phyloP scores from a whole-genome alignment of 176 grass and related monocot genomes.

The Elaeis guineensis region DNA sequence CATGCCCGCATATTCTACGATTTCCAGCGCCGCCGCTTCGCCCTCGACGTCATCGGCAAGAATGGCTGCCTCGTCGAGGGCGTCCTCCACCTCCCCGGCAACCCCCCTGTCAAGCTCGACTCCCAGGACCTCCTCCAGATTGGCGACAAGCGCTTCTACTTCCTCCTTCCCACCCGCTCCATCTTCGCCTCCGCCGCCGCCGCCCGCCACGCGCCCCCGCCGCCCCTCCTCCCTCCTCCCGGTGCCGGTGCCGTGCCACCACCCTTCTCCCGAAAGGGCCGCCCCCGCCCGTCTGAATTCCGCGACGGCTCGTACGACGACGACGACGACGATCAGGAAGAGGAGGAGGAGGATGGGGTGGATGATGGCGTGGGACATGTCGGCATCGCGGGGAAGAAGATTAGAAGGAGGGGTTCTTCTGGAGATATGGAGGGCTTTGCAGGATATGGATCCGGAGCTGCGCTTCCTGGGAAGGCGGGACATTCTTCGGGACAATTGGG shows the following conservation, averaged over 20 bases:
- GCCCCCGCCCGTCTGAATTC: slow-evolving; percentile 35
- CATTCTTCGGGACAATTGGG: too few relatives aligned
- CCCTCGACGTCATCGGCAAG: slow-evolving; percentile 85
- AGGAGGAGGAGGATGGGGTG: slow-evolving; percentile 20
- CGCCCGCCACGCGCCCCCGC: slow-evolving; percentile 26
- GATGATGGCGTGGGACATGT: slow-evolving; percentile 4
- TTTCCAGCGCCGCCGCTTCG: slow-evolving; percentile 76
- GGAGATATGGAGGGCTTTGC: slow-evolving; percentile 34
- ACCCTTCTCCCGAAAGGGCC: slow-evolving; percentile 29
- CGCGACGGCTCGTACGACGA: slow-evolving; percentile 34
- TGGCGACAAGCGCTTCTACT: slow-evolving; percentile 90
- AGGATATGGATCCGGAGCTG: slow-evolving; percentile 28
- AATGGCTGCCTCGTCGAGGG: slow-evolving; percentile 83
- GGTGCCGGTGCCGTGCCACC: slow-evolving; percentile 12
- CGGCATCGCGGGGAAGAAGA: slow-evolving; percentile 13
- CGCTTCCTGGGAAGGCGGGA: too few relatives aligned
- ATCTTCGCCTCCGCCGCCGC: slow-evolving; percentile 61
- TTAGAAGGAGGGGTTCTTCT: slow-evolving; percentile 19
- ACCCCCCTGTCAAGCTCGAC: slow-evolving; percentile 69
- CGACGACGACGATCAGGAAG: slow-evolving; percentile 17
- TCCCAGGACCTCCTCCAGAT: slow-evolving; percentile 90
- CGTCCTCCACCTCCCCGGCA: slow-evolving; percentile 67
- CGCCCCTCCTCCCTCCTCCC: slow-evolving; percentile 30
- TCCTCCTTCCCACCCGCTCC: slow-evolving; percentile 63
- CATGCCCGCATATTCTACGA: slow-evolving; percentile 92